Base-by-base conservation (phyloP, 805 yeast species). In the Metschnikowia lunata region DNA sequence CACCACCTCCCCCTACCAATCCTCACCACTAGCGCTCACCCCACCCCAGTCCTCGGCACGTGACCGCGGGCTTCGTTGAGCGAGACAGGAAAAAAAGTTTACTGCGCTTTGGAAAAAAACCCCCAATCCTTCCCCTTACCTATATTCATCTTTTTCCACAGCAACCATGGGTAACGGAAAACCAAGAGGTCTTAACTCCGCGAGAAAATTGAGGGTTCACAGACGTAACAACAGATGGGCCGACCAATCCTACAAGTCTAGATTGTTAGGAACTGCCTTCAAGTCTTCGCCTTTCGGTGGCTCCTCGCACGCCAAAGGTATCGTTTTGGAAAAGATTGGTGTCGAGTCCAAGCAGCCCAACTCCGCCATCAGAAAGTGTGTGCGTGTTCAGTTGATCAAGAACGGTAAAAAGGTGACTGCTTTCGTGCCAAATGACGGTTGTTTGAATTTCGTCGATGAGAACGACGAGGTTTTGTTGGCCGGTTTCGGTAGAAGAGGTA, bases 221-320 rank as follows among this genome's bases (percentile, higher is more conserved):
- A 90, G 99, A 79, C 91, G 98, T 79, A 90, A 90, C 86, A 93
- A 93, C 89, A 93, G 97, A 82, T 93, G 99, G 99, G 97, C 99
- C 66, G 99, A 93, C 77, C 84, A 85, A 75, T 78, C 88, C 68
- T 95, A 89, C 83, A 95, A 95, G 85, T 80, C 96, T 78, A 90
- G 99, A 85, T 86, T 93, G 72, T 83, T 93, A 74, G 99, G 99
- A 67, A 93, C 99, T 65, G 97, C 97, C 66, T 93, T 85, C 96
- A 93, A 90, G 83, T 93, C 96, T 59, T 93, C 99, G 70, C 99
- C 99, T 77, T 93, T 93, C 72, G 98, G 98, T 77, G 99, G 98
- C 74, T 90, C 99, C 69, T 93, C 99, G 66, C 99, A 93, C 87
- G 99, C 99, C 70, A 91, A 91, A 82, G 99, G 99, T 74, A 93